These are phyloP conservation scores for Linanthus parryae DNA, from an alignment of 148 eudicot genomes.

Conservation along the genomic window DNA sequence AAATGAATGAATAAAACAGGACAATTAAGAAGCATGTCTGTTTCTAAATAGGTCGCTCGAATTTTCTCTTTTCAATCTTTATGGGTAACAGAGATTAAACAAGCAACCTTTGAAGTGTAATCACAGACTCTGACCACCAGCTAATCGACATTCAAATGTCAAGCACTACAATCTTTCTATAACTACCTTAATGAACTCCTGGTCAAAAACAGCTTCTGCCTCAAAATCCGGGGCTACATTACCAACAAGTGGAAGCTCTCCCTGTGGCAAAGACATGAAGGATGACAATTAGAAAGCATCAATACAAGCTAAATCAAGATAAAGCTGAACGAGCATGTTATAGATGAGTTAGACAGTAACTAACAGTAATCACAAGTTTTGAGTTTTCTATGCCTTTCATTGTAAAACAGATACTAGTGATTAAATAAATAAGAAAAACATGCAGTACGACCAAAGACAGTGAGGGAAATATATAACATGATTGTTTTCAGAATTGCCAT, in stretches of 20 bases:
- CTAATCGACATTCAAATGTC: too few species aligned
- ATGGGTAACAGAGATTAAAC: too few species aligned
- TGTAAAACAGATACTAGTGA: too few species aligned
- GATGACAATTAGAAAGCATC: slow-evolving; percentile 3
- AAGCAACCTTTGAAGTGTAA: too few species aligned
- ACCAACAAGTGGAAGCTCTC: slow-evolving; percentile 81
- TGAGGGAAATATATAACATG: not conserved
- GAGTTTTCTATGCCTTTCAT: too few species aligned
- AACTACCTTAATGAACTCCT: slow-evolving; percentile 83
- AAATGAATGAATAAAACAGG: too few species aligned
- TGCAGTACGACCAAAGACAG: not conserved
- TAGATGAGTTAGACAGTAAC: not conserved
- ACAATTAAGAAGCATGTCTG: too few species aligned
- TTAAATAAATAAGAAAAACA: not conserved
- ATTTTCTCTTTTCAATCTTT: too few species aligned
- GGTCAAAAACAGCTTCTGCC: slow-evolving; percentile 97
- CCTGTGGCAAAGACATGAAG: slow-evolving; percentile 22
- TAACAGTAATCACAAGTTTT: not conserved
- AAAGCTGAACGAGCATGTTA: not conserved
- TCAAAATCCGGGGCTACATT: slow-evolving; percentile 88
- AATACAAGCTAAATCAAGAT: not conserved
- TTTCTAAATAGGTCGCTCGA: too few species aligned
- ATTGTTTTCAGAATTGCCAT: not conserved
- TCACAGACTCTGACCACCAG: not conserved
- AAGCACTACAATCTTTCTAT: too few species aligned